Evolutionary conservation across 208 protist genomes (phyloP).

Genomic region (Kentomonas sorsogonicus): DNA sequence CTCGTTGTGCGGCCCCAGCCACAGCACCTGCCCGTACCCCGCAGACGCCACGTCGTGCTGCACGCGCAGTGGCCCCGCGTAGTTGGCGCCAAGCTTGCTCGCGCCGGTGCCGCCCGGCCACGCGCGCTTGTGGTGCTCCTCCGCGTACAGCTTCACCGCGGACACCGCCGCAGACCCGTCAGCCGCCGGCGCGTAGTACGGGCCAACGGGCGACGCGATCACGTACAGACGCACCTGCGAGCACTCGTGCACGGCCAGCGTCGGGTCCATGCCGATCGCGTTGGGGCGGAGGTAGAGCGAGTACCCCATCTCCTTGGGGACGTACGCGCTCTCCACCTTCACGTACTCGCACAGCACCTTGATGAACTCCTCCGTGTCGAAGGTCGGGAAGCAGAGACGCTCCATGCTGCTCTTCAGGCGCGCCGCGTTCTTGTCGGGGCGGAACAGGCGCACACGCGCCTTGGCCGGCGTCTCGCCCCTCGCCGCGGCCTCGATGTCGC

Average conservation of each 20-base stretch:
- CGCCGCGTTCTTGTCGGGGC: slow-evolving; percentile 94
- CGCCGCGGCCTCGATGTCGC: slow-evolving; percentile 43
- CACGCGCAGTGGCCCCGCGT: slow-evolving; percentile 83
- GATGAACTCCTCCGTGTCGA: slow-evolving; percentile 87
- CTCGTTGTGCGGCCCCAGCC: slow-evolving; percentile 91
- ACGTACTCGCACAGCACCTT: slow-evolving; percentile 92
- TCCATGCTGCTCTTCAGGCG: slow-evolving; percentile 83
- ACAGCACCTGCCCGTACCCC: slow-evolving; percentile 96
- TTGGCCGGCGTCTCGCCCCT: slow-evolving; percentile 24
- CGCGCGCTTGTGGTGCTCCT: slow-evolving; percentile 85
- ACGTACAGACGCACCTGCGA: slow-evolving; percentile 80
- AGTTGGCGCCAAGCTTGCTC: slow-evolving; percentile 93
- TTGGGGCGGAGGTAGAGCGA: slow-evolving; percentile 98
- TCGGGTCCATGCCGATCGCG: slow-evolving; percentile 84
- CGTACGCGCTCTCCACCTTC: slow-evolving; percentile 88
- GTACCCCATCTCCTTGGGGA: slow-evolving; percentile 91
- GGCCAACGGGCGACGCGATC: slow-evolving; percentile 96
- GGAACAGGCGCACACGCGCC: slow-evolving; percentile 90
- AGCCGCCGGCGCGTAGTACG: slow-evolving; percentile 89
- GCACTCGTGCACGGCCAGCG: slow-evolving; percentile 64
- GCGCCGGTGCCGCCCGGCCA: slow-evolving; percentile 95
- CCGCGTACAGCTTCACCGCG: slow-evolving; percentile 90
- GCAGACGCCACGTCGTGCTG: slow-evolving; percentile 81
- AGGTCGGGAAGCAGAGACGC: slow-evolving; percentile 90
- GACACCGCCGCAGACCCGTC: slow-evolving; percentile 55